Evolutionary conservation across 2,329 filamentous ascomycete species (phyloP), one percentile per base, ranked within the genome.

Genomic region (Clonostachys rosea): DNA sequence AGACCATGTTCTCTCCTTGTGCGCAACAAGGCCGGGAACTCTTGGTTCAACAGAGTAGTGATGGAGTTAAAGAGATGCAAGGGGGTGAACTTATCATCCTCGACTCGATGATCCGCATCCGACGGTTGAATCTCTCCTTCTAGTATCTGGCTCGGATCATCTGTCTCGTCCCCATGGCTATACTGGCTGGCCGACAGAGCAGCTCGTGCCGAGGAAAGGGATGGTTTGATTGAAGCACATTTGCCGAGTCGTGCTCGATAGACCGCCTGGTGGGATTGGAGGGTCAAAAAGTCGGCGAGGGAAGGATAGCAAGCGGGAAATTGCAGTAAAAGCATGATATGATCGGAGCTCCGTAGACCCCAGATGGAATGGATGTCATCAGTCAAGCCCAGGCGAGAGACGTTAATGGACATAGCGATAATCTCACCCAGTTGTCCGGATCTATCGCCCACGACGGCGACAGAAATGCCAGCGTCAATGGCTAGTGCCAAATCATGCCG

Each of bases 271-370:
- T 34, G 45, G 34, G 14, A 30, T 40, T 10, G 30, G n/a, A 12
- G 10, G 5, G 9, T 10, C n/a, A 42, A 11, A 18, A 86, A 58
- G 2, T 76, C 60, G 20, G 86, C 76, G 46, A 87, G 70, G 5
- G 70, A 68, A 44, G 69, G 71, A 63, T 94, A 94, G 0, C 71
- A 73, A 35, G 65, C 64, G 0, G 72, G 68, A 54, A 86, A 88
- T 40, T 78, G 76, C 43, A 92, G 75, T 18, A 94, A 70, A 3
- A 91, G 69, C 4, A 91, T 76, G 36, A 94, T 64, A 58, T 91
- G 91, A 39, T 89, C 83, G 1, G 71, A 63, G 0, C 73, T 67
- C 12, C 76, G 64, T 11, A 94, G 60, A 52, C 84, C 74, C 89
- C 89, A 94, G 4, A 88, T 10, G 24, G 24, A 74, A 65, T 87